These are phyloP conservation scores for Aspergillus hancockii DNA, from an alignment of 495 filamentous ascomycete genomes.

Conservation along the genomic window DNA sequence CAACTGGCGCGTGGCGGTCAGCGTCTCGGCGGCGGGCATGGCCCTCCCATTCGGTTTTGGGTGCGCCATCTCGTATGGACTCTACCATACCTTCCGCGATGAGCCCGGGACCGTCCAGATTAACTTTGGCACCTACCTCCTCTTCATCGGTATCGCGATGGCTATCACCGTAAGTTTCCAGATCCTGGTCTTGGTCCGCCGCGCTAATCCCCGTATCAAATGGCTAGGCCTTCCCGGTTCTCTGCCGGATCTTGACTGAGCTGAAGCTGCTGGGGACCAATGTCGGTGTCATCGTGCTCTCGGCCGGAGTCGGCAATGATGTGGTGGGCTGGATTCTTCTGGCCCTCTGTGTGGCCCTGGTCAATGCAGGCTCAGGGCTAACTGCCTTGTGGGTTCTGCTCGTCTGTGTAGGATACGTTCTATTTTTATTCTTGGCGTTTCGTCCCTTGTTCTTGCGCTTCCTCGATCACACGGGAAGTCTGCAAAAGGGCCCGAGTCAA, in stretches of 20 bases:
- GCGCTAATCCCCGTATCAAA: background rate
- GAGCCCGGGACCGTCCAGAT: slow-evolving; percentile 65
- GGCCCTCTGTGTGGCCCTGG: slow-evolving; percentile 89
- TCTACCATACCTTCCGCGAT: slow-evolving; percentile 76
- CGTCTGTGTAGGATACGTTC: slow-evolving; percentile 69
- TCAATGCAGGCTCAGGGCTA: slow-evolving; percentile 83
- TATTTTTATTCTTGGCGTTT: slow-evolving; percentile 75
- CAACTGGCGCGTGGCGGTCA: slow-evolving; percentile 84
- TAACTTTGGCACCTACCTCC: slow-evolving; percentile 77
- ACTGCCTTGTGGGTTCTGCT: slow-evolving; percentile 88
- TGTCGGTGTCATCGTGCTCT: slow-evolving; percentile 88
- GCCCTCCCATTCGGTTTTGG: slow-evolving; percentile 70
- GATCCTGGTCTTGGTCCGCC: background rate
- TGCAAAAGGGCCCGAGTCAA: slow-evolving; percentile 91
- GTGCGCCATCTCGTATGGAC: slow-evolving; percentile 78
- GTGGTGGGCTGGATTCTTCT: slow-evolving; percentile 94
- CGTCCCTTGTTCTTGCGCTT: slow-evolving; percentile 78
- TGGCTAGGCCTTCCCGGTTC: slow-evolving; percentile 79
- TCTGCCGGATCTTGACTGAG: slow-evolving; percentile 93
- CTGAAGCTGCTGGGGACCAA: slow-evolving; percentile 81
- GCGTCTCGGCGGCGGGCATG: slow-evolving; percentile 86
- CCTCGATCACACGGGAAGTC: slow-evolving; percentile 68
- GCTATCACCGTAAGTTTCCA: slow-evolving; percentile 70
- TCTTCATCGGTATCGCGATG: slow-evolving; percentile 94
- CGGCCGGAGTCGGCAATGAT: slow-evolving; percentile 94